phyloP scores from a whole-genome alignment of 1,139 yeast species.

The Suhomyces choctaworum region DNA sequence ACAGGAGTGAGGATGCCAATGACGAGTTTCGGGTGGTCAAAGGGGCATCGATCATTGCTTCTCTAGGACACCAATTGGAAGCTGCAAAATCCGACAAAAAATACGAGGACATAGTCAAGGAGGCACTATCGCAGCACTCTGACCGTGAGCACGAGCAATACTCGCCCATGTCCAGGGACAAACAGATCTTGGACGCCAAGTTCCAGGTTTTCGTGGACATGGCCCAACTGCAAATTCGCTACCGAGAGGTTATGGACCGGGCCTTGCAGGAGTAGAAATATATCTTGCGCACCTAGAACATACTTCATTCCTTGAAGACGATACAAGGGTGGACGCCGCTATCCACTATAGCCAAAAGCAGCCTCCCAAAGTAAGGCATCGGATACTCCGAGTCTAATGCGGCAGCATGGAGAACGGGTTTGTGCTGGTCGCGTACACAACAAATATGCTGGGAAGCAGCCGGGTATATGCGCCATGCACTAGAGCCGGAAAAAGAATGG shows the following conservation, averaged over 20 bases:
- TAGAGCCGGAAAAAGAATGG: too few relatives aligned
- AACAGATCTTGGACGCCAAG: neutral
- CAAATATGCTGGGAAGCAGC: too few relatives aligned
- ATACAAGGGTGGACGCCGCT: too few relatives aligned
- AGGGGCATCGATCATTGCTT: constrained; percentile 40
- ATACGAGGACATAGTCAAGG: constrained; percentile 1
- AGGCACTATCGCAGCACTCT: neutral
- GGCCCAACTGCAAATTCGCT: constrained; percentile 24
- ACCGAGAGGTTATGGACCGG: constrained; percentile 22
- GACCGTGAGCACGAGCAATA: neutral
- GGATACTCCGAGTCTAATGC: too few relatives aligned
- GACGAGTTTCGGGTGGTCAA: constrained; percentile 33
- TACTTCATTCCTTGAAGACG: too few relatives aligned
- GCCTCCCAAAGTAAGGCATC: too few relatives aligned
- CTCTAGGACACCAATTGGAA: constrained; percentile 11
- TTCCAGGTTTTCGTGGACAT: constrained; percentile 2
- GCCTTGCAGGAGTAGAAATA: too few relatives aligned
- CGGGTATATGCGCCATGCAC: too few relatives aligned
- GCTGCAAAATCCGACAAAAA: neutral
- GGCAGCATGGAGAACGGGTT: too few relatives aligned
- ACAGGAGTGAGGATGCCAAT: constrained; percentile 16
- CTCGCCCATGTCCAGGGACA: neutral
- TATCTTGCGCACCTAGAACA: neutral
- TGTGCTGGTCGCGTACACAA: too few relatives aligned
- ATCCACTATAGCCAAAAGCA: too few relatives aligned